Percentiles rank a stretch among this genome's conserved stretches.
phyloP scores from a whole-genome alignment of 2,329 filamentous ascomycete genomes.

The Neospermospora avenae region DNA sequence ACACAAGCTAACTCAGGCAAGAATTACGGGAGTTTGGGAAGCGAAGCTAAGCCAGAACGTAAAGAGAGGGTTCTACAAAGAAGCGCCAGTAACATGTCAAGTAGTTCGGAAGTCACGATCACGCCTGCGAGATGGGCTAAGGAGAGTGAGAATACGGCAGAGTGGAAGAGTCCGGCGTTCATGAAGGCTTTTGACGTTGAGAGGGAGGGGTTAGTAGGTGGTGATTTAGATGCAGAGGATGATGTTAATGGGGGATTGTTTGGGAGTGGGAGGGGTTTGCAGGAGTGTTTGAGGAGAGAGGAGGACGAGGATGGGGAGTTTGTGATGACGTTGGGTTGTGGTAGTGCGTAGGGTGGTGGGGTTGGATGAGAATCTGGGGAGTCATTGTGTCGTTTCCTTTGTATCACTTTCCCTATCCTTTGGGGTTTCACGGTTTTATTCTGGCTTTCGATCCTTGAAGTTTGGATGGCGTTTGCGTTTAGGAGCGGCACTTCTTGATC shows the following conservation, averaged over 20 bases:
- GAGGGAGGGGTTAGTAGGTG: too few species aligned
- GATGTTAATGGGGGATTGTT: slow-evolving; percentile 35
- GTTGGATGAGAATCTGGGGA: background rate
- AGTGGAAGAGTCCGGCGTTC: slow-evolving; percentile 48
- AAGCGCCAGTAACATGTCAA: slow-evolving; percentile 37
- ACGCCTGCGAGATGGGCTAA: slow-evolving; percentile 46
- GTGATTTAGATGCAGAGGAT: slow-evolving; percentile 41
- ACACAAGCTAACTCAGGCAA: background rate
- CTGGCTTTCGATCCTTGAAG: background rate
- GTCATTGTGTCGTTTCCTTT: background rate
- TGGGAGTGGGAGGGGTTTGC: slow-evolving; percentile 25
- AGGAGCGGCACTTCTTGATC: background rate
- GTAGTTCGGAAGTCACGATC: slow-evolving; percentile 44
- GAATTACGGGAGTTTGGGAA: background rate
- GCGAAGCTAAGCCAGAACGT: slow-evolving; percentile 6
- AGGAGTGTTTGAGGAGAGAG: slow-evolving; percentile 33
- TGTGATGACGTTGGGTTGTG: slow-evolving; percentile 47
- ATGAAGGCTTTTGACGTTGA: slow-evolving; percentile 56
- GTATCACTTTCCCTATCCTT: background rate
- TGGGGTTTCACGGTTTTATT: background rate
- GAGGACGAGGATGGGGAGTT: slow-evolving; percentile 50
- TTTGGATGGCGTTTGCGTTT: background rate
- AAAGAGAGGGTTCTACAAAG: slow-evolving; percentile 24
- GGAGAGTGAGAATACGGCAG: slow-evolving; percentile 30
- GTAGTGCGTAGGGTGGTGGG: background rate